A percentile compares a stretch with the other conserved stretches of the same genome.
These are phyloP conservation scores for Mucor plumbeus DNA, from an alignment of 371 early-diverging fungal species.

Conservation along the genomic window DNA sequence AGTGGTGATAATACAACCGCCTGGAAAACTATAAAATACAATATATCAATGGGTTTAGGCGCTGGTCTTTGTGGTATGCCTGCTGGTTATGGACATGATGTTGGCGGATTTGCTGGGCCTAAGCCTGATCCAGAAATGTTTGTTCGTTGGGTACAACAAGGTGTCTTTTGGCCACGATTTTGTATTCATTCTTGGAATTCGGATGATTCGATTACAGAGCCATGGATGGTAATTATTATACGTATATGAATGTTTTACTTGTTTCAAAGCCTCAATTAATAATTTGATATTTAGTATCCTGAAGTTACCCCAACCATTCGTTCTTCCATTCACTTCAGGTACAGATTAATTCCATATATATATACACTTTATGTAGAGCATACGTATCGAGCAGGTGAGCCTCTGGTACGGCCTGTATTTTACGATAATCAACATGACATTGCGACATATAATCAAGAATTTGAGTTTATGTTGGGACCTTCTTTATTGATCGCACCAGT, in stretches of 20 bases:
- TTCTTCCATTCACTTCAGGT: conserved; percentile 58
- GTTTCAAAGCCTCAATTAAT: no score
- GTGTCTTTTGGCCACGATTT: conserved; percentile 64
- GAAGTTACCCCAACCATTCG: conserved; percentile 57
- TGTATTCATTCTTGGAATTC: conserved; percentile 68
- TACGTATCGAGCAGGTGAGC: conserved; percentile 37
- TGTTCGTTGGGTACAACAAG: conserved; percentile 71
- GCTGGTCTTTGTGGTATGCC: conserved; percentile 54
- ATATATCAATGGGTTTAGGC: conserved; percentile 65
- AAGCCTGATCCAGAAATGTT: conserved; percentile 61
- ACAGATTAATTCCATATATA: conserved; percentile 61
- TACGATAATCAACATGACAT: conserved; percentile 59
- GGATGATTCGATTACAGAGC: conserved; percentile 61
- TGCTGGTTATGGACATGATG: conserved; percentile 65
- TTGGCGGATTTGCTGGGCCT: conserved; percentile 69
- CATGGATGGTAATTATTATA: conserved; percentile 72
- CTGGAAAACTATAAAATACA: conserved; percentile 69
- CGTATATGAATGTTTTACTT: neutral
- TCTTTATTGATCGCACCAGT: conserved; percentile 59
- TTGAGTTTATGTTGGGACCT: conserved; percentile 65
- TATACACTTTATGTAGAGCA: conserved; percentile 54
- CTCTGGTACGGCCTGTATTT: conserved; percentile 62
- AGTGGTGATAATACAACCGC: conserved; percentile 65
- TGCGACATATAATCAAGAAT: conserved; percentile 42
- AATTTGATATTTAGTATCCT: conserved; percentile 31